Base-by-base conservation (phyloP, 176 grass and related monocot genomes). In the Oryza meridionalis region DNA sequence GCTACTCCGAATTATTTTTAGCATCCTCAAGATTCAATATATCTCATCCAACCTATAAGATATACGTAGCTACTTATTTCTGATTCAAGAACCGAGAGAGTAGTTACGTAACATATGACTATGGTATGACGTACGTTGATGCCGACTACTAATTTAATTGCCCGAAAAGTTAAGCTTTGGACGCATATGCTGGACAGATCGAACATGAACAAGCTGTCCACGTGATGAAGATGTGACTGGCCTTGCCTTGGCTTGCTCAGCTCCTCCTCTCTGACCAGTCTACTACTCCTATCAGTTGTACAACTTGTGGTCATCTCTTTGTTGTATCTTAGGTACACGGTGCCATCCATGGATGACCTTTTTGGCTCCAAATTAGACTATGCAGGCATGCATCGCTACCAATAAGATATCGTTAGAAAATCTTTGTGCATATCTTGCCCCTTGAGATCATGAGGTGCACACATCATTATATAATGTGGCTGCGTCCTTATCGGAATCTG, bases 301-400 rank as follows among this genome's bases (percentile, higher is more conserved):
- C 29, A 58, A 58, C 11, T 33, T 55, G 72, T 76, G 82, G 32
- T 24, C 38, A 2, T 7, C 43, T 32, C 38, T 43, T 21, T 24
- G 66, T 31, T 35, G 33, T 67, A 25, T 24, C 27, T 82, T 87
- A 77, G 64, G 65, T 82, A 71, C n/a, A 66, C 22, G 51, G 72
- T 43, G 67, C 65, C 73, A 65, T 88, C 73, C 21, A 58, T 58
- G 19, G 17, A 21, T n/a, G 53, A 77, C 42, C 65, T 82, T 86
- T 83, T 82, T 16, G 72, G 79, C 65, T 49, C 29, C 73, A 67
- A 76, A 37, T 37, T 69, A 82, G 38, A 49, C 38, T 33, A 21
- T 6, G 19, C 17, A 6, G 35, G 3, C 21, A 45, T 61, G 19
- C 22, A 9, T 45, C 53, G 22, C 61, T 63, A 70, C 6, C n/a